These are phyloP conservation scores for Yamadazyma oceani DNA, from an alignment of 1,139 yeast species.

Conservation along the genomic window DNA sequence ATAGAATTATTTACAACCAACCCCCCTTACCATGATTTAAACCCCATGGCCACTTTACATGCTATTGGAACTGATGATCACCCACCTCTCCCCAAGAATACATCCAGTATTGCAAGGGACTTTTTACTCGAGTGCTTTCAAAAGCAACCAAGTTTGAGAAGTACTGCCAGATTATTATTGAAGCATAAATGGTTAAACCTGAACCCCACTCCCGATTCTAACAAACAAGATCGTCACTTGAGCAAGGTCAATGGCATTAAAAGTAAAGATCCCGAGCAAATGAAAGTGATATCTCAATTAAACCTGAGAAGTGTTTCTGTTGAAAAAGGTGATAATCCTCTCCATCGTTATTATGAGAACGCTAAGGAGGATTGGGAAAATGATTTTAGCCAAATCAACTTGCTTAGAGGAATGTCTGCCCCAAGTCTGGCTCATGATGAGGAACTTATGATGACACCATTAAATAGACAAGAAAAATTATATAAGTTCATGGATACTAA, in stretches of 20 bases:
- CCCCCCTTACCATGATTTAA: slow-evolving; percentile 83
- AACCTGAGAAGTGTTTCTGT: neutral
- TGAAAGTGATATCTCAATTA: neutral
- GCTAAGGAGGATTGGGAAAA: slow-evolving; percentile 39
- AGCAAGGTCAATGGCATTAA: neutral
- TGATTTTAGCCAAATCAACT: slow-evolving; percentile 27
- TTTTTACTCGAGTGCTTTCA: slow-evolving; percentile 78
- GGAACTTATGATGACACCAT: slow-evolving; percentile 7
- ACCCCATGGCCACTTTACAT: slow-evolving; percentile 86
- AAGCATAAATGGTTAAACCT: slow-evolving; percentile 60
- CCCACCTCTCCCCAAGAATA: slow-evolving; percentile 71
- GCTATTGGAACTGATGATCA: slow-evolving; percentile 86
- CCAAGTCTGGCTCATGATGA: neutral
- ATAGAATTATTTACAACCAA: slow-evolving; percentile 82
- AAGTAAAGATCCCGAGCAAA: neutral
- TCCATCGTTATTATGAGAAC: slow-evolving; percentile 27
- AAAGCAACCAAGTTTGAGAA: slow-evolving; percentile 64
- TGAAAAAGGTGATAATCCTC: slow-evolving; percentile 16
- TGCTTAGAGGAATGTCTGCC: slow-evolving; percentile 1
- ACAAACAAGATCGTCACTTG: neutral
- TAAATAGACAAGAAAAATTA: slow-evolving; percentile 29
- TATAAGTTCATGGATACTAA: slow-evolving; percentile 29
- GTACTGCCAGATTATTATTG: slow-evolving; percentile 55
- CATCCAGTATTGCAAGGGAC: slow-evolving; percentile 56
- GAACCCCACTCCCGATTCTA: neutral